Conservation (phyloP, 176 grass and related monocot species). For the Lolium rigidum region DNA sequence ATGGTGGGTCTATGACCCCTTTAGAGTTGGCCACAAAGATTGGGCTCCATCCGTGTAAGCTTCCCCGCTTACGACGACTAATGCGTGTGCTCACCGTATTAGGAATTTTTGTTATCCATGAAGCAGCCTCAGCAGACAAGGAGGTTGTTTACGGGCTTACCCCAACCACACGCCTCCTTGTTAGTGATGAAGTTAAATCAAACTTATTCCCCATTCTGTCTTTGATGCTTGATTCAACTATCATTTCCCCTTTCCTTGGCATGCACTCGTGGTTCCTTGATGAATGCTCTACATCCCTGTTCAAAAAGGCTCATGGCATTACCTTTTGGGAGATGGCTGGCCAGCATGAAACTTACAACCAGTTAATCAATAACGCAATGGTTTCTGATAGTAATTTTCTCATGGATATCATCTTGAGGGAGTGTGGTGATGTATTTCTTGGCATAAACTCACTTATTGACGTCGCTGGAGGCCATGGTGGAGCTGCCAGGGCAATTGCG, state of each 20-base stretch:
- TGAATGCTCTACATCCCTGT: constrained; percentile 3
- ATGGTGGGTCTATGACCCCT: constrained; percentile 30
- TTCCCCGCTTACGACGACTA: constrained; percentile 33
- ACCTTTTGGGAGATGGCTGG: constrained; percentile 25
- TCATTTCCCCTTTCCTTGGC: constrained; percentile 27
- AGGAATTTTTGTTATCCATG: constrained; percentile 22
- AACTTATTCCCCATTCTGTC: constrained; percentile 2
- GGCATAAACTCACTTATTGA: constrained; percentile 53
- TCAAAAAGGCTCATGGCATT: constrained; percentile 7
- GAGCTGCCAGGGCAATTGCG: constrained; percentile 31
- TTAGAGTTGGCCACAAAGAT: constrained; percentile 30
- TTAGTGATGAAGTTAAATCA: not conserved
- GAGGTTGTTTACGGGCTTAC: constrained; percentile 42
- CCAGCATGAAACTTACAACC: not conserved
- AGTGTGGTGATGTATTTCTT: constrained; percentile 30
- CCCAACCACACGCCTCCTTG: constrained; percentile 35
- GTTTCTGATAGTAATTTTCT: constrained; percentile 41
- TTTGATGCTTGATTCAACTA: constrained; percentile 23
- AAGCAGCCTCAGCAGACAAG: not conserved
- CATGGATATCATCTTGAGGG: constrained; percentile 25
- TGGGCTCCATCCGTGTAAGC: constrained; percentile 17
- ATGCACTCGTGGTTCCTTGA: constrained; percentile 44
- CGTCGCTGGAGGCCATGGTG: constrained; percentile 47
- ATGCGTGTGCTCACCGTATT: constrained; percentile 40
- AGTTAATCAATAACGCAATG: constrained; percentile 42